A percentile compares a stretch with the other conserved stretches of the same genome.
Conservation (phyloP, 2,329 filamentous ascomycete species). For the Paracoccidioides brasiliensis region DNA sequence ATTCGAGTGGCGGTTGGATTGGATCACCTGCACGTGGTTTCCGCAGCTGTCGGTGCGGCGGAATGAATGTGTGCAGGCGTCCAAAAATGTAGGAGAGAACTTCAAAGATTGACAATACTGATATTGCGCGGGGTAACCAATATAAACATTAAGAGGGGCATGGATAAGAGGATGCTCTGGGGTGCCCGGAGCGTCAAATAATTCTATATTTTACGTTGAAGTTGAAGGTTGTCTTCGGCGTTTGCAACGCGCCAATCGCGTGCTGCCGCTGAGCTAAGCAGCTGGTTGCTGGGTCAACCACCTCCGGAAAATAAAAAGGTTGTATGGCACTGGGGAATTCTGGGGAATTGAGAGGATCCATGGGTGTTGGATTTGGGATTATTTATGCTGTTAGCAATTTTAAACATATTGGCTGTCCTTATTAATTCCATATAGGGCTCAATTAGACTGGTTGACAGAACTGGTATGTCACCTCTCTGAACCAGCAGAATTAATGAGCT, state of each 20-base stretch:
- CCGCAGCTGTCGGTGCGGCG: not conserved
- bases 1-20: not conserved
- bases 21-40: not conserved
- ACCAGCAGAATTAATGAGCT: not conserved
- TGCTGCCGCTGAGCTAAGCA: not conserved
- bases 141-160: not conserved
- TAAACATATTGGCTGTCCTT: too few species aligned
- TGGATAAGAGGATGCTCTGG: not conserved
- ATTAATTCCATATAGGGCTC: too few species aligned
- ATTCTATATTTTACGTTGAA: not conserved
- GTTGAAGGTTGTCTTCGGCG: not conserved
- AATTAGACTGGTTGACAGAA: too few species aligned
- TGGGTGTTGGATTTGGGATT: too few species aligned
- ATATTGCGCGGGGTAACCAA: not conserved
- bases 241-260: not conserved
- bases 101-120: not conserved
- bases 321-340: not conserved
- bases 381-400: too few species aligned
- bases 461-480: too few species aligned
- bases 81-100: not conserved
- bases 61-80: not conserved
- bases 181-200: not conserved
- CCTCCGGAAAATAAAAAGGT: not conserved
- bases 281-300: constrained; percentile 14
- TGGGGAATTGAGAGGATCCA: too few species aligned